Base-by-base conservation (phyloP, 2,329 filamentous ascomycete genomes). In the Phialemoniopsis sp. region DNA sequence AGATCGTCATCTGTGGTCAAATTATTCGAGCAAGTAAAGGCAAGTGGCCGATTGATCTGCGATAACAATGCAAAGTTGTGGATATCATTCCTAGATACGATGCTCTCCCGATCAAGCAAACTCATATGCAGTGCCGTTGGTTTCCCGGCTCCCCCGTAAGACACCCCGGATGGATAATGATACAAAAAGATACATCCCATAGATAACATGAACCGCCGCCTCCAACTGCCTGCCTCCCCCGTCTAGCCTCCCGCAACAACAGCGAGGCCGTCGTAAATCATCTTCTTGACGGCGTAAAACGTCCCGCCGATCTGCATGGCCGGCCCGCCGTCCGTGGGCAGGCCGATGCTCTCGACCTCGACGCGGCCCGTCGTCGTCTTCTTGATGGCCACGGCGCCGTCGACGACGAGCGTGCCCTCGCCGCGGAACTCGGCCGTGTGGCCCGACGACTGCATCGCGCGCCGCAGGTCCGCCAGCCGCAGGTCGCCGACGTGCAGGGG, bases 401-500 rank as follows among this genome's bases (percentile, higher is more conserved):
- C 91, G 40, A 98, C 84, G 9, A 98, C 76, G 41, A 98, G 69
- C 8, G 86, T 94, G 45, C 93, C 93, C 62, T 97, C 91, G 36
- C 93, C 93, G 36, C 89, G 77, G 62, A 97, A 96, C 60, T 96
- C 93, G 1, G 91, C 91, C 13, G 80, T 82, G 64, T 96, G 89
- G 1, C 90, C 89, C 4, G 83, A 77, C 13, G 76, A 72, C 53
- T 89, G 84, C 80, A 98, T 87, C 15, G 90, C 77, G 44, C 87
- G 83, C 37, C 93, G 77, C 42, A 98, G 69, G 59, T 97, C 90
- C 1, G 91, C 89, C 14, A 98, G 76, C 16, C 91, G 79, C 32
- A 97, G 68, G 59, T 98, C 93, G 46, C 93, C 93, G 4, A 98
- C 93, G 59, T 97, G 93, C 34, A 98, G 80, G 10, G 93, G 89